Conservation (phyloP, 2,329 filamentous ascomycete species). For the Aspergillus nomiae region DNA sequence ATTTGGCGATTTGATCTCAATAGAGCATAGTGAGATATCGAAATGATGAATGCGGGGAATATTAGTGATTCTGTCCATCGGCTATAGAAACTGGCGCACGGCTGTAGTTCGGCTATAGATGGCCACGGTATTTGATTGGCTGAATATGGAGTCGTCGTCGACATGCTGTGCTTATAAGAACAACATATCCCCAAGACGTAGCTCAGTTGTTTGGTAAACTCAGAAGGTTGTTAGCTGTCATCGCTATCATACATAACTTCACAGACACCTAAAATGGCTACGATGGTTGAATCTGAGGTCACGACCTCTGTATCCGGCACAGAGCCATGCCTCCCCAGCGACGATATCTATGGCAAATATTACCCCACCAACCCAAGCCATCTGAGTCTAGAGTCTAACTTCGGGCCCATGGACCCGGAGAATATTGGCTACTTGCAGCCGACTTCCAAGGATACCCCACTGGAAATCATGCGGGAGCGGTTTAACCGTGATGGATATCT, state of each 20-base stretch:
- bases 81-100: background rate
- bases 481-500: background rate
- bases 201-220: rapidly evolving
- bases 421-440: background rate
- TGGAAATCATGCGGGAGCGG: background rate
- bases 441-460: background rate
- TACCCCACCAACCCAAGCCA: background rate
- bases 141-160: background rate
- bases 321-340: background rate
- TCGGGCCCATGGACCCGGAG: background rate
- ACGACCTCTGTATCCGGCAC: background rate
- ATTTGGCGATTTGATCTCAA: too few species aligned
- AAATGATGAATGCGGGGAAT: background rate
- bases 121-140: background rate
- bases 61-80: background rate
- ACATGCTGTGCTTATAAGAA: background rate
- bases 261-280: background rate
- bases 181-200: background rate
- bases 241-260: background rate
- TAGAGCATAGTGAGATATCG: background rate
- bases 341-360: background rate
- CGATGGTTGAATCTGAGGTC: background rate
- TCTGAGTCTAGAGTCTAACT: background rate
- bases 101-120: constrained; percentile 6
- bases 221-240: rapidly evolving